Conservation (phyloP, 2,329 filamentous ascomycete genomes). For the Hortaea werneckii region DNA sequence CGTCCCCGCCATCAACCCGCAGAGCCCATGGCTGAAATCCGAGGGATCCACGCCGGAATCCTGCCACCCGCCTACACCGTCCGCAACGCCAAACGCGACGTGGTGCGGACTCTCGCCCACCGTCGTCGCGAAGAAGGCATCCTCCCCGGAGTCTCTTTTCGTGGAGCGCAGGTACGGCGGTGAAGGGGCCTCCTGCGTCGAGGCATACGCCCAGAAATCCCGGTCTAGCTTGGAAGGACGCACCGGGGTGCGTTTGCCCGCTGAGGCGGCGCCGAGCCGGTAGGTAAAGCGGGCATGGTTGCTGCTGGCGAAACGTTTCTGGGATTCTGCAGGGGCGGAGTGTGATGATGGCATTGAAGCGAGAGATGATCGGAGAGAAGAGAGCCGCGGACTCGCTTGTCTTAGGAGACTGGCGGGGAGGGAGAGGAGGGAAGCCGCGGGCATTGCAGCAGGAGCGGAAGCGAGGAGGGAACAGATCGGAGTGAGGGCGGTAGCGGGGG, state of each 20-base stretch:
- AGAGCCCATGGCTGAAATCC: constrained; percentile 88
- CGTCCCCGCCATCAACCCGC: constrained; percentile 71
- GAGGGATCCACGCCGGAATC: constrained; percentile 88
- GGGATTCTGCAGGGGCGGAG: not conserved
- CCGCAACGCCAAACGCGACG: constrained; percentile 79
- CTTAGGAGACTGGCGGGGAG: not conserved
- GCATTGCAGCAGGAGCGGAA: not conserved
- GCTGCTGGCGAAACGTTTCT: not conserved
- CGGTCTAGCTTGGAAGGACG: constrained; percentile 41
- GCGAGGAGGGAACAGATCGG: not conserved
- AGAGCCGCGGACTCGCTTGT: not conserved
- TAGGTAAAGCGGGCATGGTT: constrained; percentile 22
- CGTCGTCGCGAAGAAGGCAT: constrained; percentile 84
- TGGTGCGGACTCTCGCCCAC: constrained; percentile 57
- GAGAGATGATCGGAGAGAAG: not conserved
- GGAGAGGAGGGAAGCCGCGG: not conserved
- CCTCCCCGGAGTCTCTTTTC: constrained; percentile 70
- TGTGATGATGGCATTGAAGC: not conserved
- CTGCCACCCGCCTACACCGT: constrained; percentile 92
- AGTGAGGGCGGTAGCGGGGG: not conserved
- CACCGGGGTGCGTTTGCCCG: constrained; percentile 24
- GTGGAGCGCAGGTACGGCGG: constrained; percentile 37
- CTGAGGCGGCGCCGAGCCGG: constrained; percentile 26
- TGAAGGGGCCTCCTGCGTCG: constrained; percentile 27
- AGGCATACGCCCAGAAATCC: constrained; percentile 28